Percentiles rank a stretch among this genome's conserved stretches.
phyloP scores from a whole-genome alignment of 1,139 yeast species.

The Kodamaea plutei region DNA sequence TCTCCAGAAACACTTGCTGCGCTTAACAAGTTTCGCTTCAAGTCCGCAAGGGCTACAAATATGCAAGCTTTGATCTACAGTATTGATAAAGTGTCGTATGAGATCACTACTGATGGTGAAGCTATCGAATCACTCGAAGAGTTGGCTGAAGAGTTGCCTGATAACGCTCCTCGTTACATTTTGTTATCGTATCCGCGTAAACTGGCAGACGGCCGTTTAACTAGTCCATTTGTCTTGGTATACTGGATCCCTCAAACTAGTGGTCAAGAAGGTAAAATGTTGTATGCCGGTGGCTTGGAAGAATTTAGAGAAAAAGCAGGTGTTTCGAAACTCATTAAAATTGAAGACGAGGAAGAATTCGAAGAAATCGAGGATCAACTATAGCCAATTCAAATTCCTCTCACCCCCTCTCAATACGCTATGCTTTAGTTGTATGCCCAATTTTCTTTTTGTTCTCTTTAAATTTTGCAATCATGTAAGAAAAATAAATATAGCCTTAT shows the following conservation, averaged over 20 bases:
- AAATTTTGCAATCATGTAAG: no score
- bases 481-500: no score
- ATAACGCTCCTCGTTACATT: constrained; percentile 72
- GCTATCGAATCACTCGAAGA: constrained; percentile 50
- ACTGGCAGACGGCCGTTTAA: constrained; percentile 65
- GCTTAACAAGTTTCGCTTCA: constrained; percentile 67
- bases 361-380: constrained; percentile 37
- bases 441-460: no score
- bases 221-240: constrained; percentile 69
- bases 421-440: no score
- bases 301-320: constrained; percentile 74
- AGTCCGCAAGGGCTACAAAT: constrained; percentile 59
- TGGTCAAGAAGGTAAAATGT: constrained; percentile 74
- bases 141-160: constrained; percentile 74
- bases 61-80: constrained; percentile 63
- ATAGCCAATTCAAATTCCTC: no score
- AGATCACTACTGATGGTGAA: constrained; percentile 47
- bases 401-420: no score
- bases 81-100: constrained; percentile 55
- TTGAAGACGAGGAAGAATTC: constrained; percentile 61
- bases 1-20: constrained; percentile 59
- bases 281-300: constrained; percentile 88
- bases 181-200: constrained; percentile 75
- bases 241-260: constrained; percentile 87
- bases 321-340: constrained; percentile 54